These are phyloP conservation scores for Austroboletus festivus DNA, from an alignment of 768 basidiomycete genomes.

Conservation along the genomic window DNA sequence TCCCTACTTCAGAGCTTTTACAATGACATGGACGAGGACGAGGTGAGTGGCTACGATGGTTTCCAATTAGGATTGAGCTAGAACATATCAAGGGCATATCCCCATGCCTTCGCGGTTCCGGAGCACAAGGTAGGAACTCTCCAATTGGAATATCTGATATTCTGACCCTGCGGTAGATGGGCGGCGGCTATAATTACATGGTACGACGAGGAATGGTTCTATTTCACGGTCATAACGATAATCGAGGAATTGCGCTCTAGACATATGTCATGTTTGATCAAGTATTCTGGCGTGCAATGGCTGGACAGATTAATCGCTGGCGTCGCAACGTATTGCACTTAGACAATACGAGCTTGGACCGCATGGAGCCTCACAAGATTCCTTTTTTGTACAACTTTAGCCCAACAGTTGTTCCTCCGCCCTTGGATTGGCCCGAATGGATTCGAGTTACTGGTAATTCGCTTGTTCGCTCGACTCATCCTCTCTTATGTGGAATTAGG, in stretches of 20 bases:
- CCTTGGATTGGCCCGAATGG: conserved; percentile 99
- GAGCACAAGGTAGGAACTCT: conserved; percentile 70
- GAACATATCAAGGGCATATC: conserved; percentile 66
- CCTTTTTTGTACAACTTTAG: conserved; percentile 99
- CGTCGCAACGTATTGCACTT: conserved; percentile 73
- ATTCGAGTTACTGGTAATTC: conserved; percentile 81
- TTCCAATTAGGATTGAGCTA: background rate
- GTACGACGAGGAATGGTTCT: conserved; percentile 38
- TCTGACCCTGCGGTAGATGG: conserved; percentile 59
- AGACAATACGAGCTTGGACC: conserved; percentile 82
- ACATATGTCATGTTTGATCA: conserved; percentile 97
- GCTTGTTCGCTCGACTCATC: conserved; percentile 4
- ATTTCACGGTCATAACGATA: background rate
- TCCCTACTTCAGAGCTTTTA: conserved; percentile 94
- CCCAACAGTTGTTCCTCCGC: conserved; percentile 84
- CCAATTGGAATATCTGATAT: conserved; percentile 3
- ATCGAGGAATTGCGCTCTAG: conserved; percentile 36
- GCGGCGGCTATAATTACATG: conserved; percentile 98
- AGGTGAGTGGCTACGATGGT: conserved; percentile 39
- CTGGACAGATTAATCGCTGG: conserved; percentile 95
- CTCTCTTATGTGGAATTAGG: conserved; percentile 43
- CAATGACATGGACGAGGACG: conserved; percentile 97
- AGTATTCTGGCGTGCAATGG: conserved; percentile 93
- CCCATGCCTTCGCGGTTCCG: conserved; percentile 97
- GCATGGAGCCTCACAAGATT: conserved; percentile 96